These are phyloP conservation scores for Flaveria sonorensis DNA, from an alignment of 129 eudicot genomes.

Conservation along the genomic window DNA sequence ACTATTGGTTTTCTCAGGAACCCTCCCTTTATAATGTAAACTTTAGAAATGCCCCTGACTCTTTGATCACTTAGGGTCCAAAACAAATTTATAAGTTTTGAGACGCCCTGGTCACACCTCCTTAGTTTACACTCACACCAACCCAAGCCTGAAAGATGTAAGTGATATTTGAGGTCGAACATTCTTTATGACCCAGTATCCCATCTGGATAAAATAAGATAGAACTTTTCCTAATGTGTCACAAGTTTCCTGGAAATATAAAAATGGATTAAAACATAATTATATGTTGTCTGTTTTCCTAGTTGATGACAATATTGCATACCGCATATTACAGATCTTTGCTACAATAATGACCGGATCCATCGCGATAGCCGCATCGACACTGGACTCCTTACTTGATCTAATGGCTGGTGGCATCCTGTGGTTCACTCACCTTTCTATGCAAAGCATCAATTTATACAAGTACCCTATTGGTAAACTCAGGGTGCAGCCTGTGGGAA, in stretches of 20 bases:
- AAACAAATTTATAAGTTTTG: too few relatives aligned
- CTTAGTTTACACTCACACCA: too few relatives aligned
- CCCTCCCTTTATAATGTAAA: too few relatives aligned
- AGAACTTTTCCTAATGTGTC: background rate
- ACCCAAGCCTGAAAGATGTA: background rate
- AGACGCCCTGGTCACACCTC: too few relatives aligned
- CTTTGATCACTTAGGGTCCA: too few relatives aligned
- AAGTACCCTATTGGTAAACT: constrained; percentile 91
- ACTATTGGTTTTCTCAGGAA: too few relatives aligned
- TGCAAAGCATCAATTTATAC: constrained; percentile 74
- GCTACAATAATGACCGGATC: constrained; percentile 86
- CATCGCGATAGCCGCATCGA: constrained; percentile 92
- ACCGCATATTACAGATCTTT: constrained; percentile 52
- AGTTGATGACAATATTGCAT: background rate
- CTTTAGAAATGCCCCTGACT: too few relatives aligned
- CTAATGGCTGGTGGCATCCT: constrained; percentile 95
- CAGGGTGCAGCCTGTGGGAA: constrained; percentile 94
- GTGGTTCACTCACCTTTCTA: constrained; percentile 89
- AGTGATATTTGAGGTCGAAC: background rate
- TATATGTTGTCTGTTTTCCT: too few relatives aligned
- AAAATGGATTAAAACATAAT: too few relatives aligned
- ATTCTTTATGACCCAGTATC: background rate
- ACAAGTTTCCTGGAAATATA: background rate
- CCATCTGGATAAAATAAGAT: too few relatives aligned
- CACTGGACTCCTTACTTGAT: constrained; percentile 90